Evolutionary conservation across 768 basidiomycete genomes (phyloP), one percentile per base, ranked within the genome.

Genomic region (Lactifluus piperatus): DNA sequence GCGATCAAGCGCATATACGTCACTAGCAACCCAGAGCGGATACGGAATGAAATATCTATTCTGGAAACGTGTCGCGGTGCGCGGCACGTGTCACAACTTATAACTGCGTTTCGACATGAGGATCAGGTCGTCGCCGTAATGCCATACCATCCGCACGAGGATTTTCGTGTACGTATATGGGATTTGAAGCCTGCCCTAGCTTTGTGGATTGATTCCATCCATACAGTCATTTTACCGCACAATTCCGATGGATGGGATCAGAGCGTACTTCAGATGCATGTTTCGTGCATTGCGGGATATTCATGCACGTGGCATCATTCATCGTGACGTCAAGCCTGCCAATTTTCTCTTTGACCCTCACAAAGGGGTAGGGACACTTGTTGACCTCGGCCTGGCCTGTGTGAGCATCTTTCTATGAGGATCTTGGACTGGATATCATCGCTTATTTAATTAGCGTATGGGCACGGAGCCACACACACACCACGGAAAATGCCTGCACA

Each of bases 1-100:
- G 97, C 97, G 0, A 75, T 99, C 68, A 98, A 99, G 75, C 82
- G 94, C 62, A 97, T 99, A 70, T 92, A 98, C 70, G 94, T 94
- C 10, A 98, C 97, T 0, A 94, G 92, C 70, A 91, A 85, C 64
- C 97, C 97, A 0, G 86, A 88, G 51, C 79, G 95, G 22, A 94
- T 98, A 67, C 78, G 84, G 47, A 99, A 98, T 71, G 97, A 99
- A 71, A 81, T 99, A 53, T 75, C 83, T 7, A 94, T 99, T 57
- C 81, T 99, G 76, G 85, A 92, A 68, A 85, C 86, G 56, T 84
- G 83, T 71, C 81, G 91, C 67, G 86, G 90, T 1, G 89, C 88
- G 62, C 79, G 91, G 20, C 92, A 97, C 70, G 83, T 89, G 16
- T 91, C 91, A 20, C 93, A 98, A 68, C 77, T 99, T 16, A 94